These are phyloP conservation scores for Russula sp. DNA, from an alignment of 768 basidiomycete genomes.

Conservation along the genomic window DNA sequence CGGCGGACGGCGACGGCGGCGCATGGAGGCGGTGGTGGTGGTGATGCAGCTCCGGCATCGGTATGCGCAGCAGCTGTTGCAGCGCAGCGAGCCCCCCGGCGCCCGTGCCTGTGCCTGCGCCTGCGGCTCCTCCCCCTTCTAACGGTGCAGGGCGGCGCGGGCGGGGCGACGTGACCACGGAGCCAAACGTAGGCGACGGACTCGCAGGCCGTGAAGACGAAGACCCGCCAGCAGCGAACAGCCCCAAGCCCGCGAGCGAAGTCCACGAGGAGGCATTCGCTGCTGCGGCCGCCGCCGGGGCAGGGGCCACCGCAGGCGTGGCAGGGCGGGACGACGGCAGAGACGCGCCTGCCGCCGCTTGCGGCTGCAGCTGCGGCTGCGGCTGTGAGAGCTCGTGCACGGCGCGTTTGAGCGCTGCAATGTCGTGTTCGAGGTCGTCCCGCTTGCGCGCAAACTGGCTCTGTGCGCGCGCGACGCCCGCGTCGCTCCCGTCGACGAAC, in stretches of 20 bases:
- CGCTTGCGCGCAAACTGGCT: slow-evolving; percentile 52
- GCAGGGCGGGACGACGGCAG: background rate
- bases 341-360: background rate
- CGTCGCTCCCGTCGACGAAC: slow-evolving; percentile 52
- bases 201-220: slow-evolving; percentile 35
- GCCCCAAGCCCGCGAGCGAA: slow-evolving; percentile 51
- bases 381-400: slow-evolving; percentile 39
- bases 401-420: slow-evolving; percentile 58
- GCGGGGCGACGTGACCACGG: slow-evolving; percentile 61
- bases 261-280: slow-evolving; percentile 31
- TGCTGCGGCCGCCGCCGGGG: slow-evolving; percentile 2
- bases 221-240: slow-evolving; percentile 34
- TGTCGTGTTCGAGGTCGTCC: slow-evolving; percentile 71
- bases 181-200: slow-evolving; percentile 56
- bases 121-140: slow-evolving; percentile 20
- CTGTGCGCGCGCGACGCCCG: slow-evolving; percentile 40
- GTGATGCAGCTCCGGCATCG: slow-evolving; percentile 46
- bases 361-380: background rate
- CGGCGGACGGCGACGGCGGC: slow-evolving; percentile 19
- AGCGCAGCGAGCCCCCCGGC: slow-evolving; percentile 25
- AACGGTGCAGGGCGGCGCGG: slow-evolving; percentile 44
- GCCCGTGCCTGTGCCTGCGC: slow-evolving; percentile 26
- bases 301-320: slow-evolving; percentile 16
- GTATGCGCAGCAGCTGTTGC: slow-evolving; percentile 45
- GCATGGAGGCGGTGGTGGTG: slow-evolving; percentile 17